Percentiles rank a stretch among this genome's conserved stretches.
These are phyloP conservation scores for Breynia disticha DNA, from an alignment of 441 rosid species.

Conservation along the genomic window DNA sequence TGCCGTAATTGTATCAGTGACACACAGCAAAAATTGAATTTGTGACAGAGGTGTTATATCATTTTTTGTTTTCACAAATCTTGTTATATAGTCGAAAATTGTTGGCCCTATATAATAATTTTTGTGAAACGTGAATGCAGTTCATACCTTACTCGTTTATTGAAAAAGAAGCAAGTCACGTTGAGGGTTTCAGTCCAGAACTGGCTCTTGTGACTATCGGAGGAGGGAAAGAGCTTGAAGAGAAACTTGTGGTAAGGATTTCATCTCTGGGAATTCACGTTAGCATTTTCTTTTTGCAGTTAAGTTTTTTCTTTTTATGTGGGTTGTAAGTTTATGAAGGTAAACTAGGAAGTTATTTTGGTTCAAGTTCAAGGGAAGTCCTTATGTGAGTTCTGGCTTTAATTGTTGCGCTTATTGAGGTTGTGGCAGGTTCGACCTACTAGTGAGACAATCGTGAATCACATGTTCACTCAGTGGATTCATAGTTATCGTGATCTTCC, in stretches of 20 bases:
- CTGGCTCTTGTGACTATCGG: conserved; percentile 81
- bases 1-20: too few species aligned
- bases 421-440: conserved; percentile 96
- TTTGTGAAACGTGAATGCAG: conserved; percentile 25
- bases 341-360: conserved; percentile 2
- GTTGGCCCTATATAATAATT: too few species aligned
- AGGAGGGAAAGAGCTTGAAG: conserved; percentile 87
- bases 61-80: too few species aligned
- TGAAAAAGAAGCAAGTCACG: conserved; percentile 95
- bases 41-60: too few species aligned
- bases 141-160: conserved; percentile 91
- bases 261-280: background rate
- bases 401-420: conserved; percentile 70
- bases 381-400: conserved; percentile 58
- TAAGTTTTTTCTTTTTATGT: background rate
- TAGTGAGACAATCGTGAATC: conserved; percentile 91
- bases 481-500: conserved; percentile 93
- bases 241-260: conserved; percentile 80
- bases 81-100: too few species aligned
- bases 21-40: too few species aligned
- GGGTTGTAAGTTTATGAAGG: conserved; percentile 7
- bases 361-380: conserved; percentile 17
- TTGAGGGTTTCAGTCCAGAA: conserved; percentile 92
- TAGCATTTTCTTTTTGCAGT: conserved; percentile 1
- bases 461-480: conserved; percentile 95